Conservation (phyloP, 805 yeast species). For the Saccharomyces kudriavzevii region DNA sequence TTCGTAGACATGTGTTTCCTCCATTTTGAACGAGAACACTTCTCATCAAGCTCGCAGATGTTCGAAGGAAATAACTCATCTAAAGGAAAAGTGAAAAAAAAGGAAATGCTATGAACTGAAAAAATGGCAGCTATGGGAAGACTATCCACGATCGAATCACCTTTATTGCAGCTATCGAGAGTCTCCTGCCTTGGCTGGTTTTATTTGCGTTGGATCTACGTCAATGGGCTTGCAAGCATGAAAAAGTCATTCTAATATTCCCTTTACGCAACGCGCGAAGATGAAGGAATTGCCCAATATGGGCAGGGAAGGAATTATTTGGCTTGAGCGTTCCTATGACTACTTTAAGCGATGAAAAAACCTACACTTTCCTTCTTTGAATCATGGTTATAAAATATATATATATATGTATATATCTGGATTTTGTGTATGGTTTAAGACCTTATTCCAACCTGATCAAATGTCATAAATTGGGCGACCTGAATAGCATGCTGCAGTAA, state of each 20-base stretch:
- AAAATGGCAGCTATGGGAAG: background rate
- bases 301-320: background rate
- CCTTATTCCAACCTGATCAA: slow-evolving; percentile 10
- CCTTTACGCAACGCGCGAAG: background rate
- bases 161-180: background rate
- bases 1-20: background rate
- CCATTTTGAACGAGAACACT: background rate
- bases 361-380: no score
- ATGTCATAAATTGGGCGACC: slow-evolving; percentile 35
- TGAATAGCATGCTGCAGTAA: slow-evolving; percentile 34
- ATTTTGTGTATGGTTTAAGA: background rate
- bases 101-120: background rate
- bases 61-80: background rate
- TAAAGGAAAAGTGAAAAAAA: background rate
- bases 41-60: background rate
- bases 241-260: background rate
- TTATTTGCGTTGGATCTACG: background rate
- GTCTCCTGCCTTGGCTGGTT: background rate
- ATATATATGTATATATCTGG: background rate
- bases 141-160: background rate
- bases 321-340: background rate
- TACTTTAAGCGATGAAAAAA: no score
- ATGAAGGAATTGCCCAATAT: background rate
- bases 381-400: no score
- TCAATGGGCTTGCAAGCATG: background rate